Conservation (phyloP, 257 asterid genomes). For the Nicotiana obtusifolia region DNA sequence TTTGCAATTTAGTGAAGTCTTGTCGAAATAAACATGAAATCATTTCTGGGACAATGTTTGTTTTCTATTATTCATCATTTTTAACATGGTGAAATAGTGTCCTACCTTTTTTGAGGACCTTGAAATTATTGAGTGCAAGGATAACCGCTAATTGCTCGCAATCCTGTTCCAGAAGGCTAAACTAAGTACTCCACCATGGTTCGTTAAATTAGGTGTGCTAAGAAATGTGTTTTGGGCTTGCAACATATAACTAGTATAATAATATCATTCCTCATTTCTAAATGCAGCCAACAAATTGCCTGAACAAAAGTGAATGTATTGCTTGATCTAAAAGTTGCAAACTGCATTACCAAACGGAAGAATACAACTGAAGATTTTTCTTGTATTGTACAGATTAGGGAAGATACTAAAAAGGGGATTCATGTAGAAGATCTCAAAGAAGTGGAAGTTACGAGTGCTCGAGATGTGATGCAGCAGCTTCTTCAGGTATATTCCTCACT, state of each 20-base stretch:
- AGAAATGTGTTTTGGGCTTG: background rate
- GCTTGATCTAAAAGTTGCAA: slow-evolving; percentile 2
- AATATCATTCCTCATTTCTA: background rate
- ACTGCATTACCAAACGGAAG: background rate
- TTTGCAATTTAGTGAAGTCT: background rate
- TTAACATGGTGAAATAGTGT: background rate
- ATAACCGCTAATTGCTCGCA: background rate
- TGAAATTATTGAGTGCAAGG: background rate
- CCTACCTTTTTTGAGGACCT: background rate
- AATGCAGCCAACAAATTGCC: background rate
- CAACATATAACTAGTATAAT: background rate
- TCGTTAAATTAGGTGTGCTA: background rate
- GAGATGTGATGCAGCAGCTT: slow-evolving; percentile 90
- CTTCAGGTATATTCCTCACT: slow-evolving; percentile 57
- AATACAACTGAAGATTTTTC: slow-evolving; percentile 1
- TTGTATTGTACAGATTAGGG: slow-evolving; percentile 62
- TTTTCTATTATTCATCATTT: background rate
- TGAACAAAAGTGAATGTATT: background rate
- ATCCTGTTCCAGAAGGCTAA: background rate
- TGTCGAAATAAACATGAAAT: background rate
- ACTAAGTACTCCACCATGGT: background rate
- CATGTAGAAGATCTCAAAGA: slow-evolving; percentile 89
- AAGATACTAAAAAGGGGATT: slow-evolving; percentile 87
- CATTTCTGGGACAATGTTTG: background rate
- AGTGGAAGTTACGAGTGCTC: slow-evolving; percentile 85